These are phyloP conservation scores for Irineochytrium annulatum DNA, from an alignment of 192 early-diverging fungal species.

Conservation along the genomic window DNA sequence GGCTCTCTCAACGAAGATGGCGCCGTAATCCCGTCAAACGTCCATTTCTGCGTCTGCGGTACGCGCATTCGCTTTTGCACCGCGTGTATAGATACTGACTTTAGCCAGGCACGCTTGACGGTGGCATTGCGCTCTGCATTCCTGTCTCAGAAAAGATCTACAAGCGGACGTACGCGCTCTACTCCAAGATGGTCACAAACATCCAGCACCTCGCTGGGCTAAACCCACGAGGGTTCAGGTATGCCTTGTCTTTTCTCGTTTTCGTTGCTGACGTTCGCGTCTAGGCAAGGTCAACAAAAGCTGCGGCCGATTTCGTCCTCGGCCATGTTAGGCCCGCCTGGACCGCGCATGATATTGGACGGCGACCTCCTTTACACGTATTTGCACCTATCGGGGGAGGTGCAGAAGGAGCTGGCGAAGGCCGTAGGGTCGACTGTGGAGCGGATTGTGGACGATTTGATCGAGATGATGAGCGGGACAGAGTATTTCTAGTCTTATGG, in stretches of 20 bases:
- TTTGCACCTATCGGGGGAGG: conserved; percentile 58
- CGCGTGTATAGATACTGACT: conserved; percentile 21
- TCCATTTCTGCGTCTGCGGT: conserved; percentile 8
- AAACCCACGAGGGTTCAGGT: conserved; percentile 87
- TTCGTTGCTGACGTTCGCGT: conserved; percentile 6
- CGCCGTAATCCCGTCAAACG: conserved; percentile 33
- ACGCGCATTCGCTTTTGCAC: conserved; percentile 22
- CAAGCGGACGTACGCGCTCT: conserved; percentile 81
- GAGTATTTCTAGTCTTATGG: conserved; percentile 70
- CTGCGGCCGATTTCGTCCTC: conserved; percentile 38
- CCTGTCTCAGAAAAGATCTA: conserved; percentile 89
- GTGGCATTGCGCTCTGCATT: conserved; percentile 58
- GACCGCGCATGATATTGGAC: conserved; percentile 77
- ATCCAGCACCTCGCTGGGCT: conserved; percentile 81
- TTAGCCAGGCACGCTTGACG: conserved; percentile 62
- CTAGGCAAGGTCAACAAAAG: conserved; percentile 23
- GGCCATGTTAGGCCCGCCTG: conserved; percentile 58
- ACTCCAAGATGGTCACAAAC: conserved; percentile 77
- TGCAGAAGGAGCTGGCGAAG: conserved; percentile 83
- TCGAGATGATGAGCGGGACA: conserved; percentile 56
- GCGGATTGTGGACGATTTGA: conserved; percentile 77
- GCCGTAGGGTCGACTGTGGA: conserved; percentile 82
- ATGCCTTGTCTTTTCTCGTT: conserved; percentile 12
- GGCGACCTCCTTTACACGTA: conserved; percentile 75
- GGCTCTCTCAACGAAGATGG: conserved; percentile 16